These are phyloP conservation scores for Secale cereale DNA, from an alignment of 176 grass and related monocot genomes.

Conservation along the genomic window DNA sequence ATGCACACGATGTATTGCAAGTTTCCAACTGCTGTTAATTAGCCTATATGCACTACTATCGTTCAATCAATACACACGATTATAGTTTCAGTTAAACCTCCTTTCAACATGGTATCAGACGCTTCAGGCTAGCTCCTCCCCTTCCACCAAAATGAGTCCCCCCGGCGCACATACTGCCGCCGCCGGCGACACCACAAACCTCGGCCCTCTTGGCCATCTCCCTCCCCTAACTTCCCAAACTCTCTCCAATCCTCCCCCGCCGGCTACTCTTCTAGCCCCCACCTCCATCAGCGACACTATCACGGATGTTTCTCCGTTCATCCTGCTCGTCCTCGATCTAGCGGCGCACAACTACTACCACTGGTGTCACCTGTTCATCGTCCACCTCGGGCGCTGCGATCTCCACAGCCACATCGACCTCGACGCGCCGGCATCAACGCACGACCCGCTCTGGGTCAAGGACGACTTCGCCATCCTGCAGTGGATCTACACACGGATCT, in stretches of 20 bases:
- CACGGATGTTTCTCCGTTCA: neutral
- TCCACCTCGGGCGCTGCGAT: neutral
- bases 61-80: too few species aligned
- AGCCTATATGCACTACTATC: too few species aligned
- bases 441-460: neutral
- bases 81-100: too few species aligned
- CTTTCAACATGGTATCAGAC: too few species aligned
- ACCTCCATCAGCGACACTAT: neutral
- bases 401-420: neutral
- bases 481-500: neutral
- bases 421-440: too few species aligned
- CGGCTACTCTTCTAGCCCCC: neutral
- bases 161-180: neutral
- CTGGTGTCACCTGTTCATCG: neutral
- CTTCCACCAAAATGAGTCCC: too few species aligned
- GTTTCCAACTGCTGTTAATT: too few species aligned
- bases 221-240: neutral
- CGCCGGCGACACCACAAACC: neutral
- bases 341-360: neutral
- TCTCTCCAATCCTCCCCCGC: neutral
- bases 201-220: neutral
- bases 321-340: neutral
- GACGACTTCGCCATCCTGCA: neutral
- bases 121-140: too few species aligned
- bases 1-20: too few species aligned